Base-by-base conservation (phyloP, 352 stramenopile genomes). In the Plasmopara viticola region DNA sequence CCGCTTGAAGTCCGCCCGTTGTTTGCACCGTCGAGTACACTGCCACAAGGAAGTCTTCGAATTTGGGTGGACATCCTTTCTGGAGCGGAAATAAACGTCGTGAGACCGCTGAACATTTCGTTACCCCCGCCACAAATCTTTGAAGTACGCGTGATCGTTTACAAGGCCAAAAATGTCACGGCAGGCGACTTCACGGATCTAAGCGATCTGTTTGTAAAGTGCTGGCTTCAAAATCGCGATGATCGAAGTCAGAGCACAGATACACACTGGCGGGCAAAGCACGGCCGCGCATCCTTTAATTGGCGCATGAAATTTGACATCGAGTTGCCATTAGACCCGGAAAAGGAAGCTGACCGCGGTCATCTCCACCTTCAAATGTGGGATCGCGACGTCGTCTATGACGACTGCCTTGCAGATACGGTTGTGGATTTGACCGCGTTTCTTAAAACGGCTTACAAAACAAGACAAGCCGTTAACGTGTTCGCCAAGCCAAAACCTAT, bases 301-400 rank as follows among this genome's bases (percentile, higher is more conserved):
- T 97, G 87, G 84, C 82, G 90, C 28, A 84, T 97, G 68, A 96
- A 96, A 58, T 96, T 96, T 60, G 68, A 89, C 43, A 65, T 97
- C 6, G 69, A 90, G 29, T 62, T 97, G 9, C 87, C 86, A 5
- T 53, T 86, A 12, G 74, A 92, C 30, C 64, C 68, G 9, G 73
- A 87, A 44, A 81, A 72, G 38, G 78, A 89, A 52, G 60, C 70
- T 18, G 78, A 89, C 51, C 79, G 80, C 20, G 81, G 81, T 8
- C 69, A 78, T 41, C 53, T 91, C 33, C 81, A 91, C 55, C 63
- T 91, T 34, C 81, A 91, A 48, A 64, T 89, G 59, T 91, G 81
- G 81, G 81, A 91, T 58, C 82, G 84, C 41, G 81, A 91, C 39
- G 54, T 89, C 6, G 44, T 89, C 0, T 89, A 87, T 49, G 70